Conservation (phyloP, 2,329 filamentous ascomycete species). For the Trichophyton simii region DNA sequence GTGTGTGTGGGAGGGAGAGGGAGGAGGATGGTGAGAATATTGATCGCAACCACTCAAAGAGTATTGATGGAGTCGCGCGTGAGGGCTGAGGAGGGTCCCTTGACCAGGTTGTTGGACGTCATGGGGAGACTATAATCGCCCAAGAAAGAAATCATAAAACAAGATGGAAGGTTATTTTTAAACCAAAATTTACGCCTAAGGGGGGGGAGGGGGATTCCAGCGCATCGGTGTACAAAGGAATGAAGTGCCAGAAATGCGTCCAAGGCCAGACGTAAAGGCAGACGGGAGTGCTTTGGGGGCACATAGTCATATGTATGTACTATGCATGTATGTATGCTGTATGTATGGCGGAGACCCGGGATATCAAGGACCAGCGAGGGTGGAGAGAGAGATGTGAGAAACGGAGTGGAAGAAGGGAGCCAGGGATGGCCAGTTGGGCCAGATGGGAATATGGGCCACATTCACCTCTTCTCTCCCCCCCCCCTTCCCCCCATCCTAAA, state of each 20-base stretch:
- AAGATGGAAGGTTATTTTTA: conserved; percentile 4
- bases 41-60: neutral
- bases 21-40: conserved; percentile 1
- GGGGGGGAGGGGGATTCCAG: neutral
- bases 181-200: neutral
- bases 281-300: neutral
- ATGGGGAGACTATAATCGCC: conserved; percentile 3
- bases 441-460: neutral
- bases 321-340: neutral
- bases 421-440: conserved; percentile 2
- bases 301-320: neutral
- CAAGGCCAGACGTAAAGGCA: neutral
- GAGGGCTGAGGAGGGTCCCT: conserved; percentile 1
- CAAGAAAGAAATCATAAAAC: neutral
- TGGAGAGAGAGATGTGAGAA: neutral
- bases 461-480: no score
- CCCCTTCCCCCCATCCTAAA: neutral
- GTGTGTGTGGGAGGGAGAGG: neutral
- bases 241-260: neutral
- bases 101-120: conserved; percentile 3
- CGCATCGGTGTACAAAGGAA: conserved; percentile 3
- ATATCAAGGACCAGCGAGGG: conserved; percentile 1
- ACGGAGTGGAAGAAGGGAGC: neutral
- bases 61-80: neutral
- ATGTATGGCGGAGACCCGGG: conserved; percentile 5